phyloP scores from a whole-genome alignment of 495 filamentous ascomycete genomes.

The Bacidia rubella region DNA sequence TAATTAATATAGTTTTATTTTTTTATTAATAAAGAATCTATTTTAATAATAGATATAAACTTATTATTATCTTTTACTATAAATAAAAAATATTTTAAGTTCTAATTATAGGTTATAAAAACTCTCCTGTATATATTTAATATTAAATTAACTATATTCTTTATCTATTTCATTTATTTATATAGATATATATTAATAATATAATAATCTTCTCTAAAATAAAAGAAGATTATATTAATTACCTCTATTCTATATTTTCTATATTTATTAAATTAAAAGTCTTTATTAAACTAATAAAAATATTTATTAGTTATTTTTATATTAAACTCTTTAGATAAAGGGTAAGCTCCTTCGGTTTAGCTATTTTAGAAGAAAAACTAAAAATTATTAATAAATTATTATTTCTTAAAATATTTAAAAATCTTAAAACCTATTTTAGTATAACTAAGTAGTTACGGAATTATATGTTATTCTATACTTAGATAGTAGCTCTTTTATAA shows the following conservation, averaged over 20 bases:
- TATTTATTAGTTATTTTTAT: background rate
- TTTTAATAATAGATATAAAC: background rate
- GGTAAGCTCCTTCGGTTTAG: background rate
- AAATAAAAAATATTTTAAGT: slow-evolving; percentile 2
- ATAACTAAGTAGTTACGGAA: background rate
- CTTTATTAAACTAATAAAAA: background rate
- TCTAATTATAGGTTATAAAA: background rate
- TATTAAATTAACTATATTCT: background rate
- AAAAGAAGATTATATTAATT: background rate
- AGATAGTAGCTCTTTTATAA: slow-evolving; percentile 1
- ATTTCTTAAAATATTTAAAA: background rate
- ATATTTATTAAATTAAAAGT: background rate
- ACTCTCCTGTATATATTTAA: background rate
- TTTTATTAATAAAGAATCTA: background rate
- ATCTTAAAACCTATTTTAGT: background rate
- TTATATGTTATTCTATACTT: background rate
- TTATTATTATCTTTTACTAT: background rate
- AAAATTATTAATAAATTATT: background rate
- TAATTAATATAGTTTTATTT: background rate
- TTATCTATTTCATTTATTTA: background rate
- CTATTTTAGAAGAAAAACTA: background rate
- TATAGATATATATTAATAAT: slow-evolving; percentile 4
- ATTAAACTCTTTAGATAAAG: background rate
- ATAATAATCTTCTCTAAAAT: background rate
- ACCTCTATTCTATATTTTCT: background rate